Base-by-base conservation (phyloP, 305 asterid genomes). In the Solanum chacoense region DNA sequence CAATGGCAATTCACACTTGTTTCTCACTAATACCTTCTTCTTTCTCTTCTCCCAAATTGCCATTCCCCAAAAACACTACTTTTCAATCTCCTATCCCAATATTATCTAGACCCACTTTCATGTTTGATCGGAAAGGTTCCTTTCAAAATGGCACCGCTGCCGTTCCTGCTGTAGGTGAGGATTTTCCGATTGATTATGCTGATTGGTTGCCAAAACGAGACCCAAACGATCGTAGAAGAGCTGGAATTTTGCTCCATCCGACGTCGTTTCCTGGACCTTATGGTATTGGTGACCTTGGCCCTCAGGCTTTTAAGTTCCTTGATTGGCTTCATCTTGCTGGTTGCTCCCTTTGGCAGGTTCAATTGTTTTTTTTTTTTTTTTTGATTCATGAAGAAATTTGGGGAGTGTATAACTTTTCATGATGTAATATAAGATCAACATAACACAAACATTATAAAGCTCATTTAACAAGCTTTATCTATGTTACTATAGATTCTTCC, bases 271-370 rank as follows among this genome's bases (percentile, higher is more conserved):
- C 95, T 29, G 99, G 99, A 1, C 99, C 98, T 35, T 94, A 94
- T 80, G 99, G 99, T 89, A 93, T 97, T 50, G 99, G 99, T 10
- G 99, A 97, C 90, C 98, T 97, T 55, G 99, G 99, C 4, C 90
- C 93, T 12, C 96, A 94, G 85, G 98, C 99, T 16, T 96, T 95
- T 72, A 89, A 89, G 37, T 97, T 97, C 93, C 90, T 97, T 79
- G 98, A 97, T 83, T 97, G 99, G 99, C 99, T 97, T 91, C 94
- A 95, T 79, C 92, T 87, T 55, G 93, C 99, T n/a, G 99, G 99
- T 83, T 97, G 99, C 94, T 94, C 98, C 50, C 94, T 97, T 89
- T 96, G 99, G 99, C 99, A 97, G 98, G 99, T 95, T 36, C 16
- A 32, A 11, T 84, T 75, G 37, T 0, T 14, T 16, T 29, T 6